These are phyloP conservation scores for Somion occarium DNA, from an alignment of 1,284 basidiomycete genomes.

Conservation along the genomic window DNA sequence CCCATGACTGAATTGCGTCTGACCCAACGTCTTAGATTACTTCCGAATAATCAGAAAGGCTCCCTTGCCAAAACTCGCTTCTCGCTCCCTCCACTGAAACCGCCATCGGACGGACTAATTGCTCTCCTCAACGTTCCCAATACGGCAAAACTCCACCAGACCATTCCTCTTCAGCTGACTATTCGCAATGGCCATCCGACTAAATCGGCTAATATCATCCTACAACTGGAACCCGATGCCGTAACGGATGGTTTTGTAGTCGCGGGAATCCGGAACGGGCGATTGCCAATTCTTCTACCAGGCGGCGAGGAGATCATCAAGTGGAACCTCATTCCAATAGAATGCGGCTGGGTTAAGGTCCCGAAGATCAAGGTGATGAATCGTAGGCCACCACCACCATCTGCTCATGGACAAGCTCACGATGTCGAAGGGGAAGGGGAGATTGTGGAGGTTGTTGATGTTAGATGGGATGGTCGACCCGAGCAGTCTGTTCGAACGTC, in stretches of 20 bases:
- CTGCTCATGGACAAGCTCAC: constrained; percentile 10
- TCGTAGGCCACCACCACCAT: constrained; percentile 28
- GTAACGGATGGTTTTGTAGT: constrained; percentile 60
- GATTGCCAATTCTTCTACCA: constrained; percentile 64
- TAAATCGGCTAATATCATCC: constrained; percentile 59
- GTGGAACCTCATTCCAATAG: constrained; percentile 67
- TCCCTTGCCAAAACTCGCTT: constrained; percentile 44
- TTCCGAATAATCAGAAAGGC: constrained; percentile 38
- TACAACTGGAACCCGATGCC: constrained; percentile 64
- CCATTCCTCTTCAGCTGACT: constrained; percentile 49
- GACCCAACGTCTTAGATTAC: constrained; percentile 29
- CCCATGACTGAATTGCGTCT: neutral
- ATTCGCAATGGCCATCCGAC: constrained; percentile 61
- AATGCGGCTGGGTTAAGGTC: constrained; percentile 60
- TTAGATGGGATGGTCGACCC: constrained; percentile 34
- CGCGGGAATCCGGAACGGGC: constrained; percentile 61
- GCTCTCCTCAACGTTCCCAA: constrained; percentile 62
- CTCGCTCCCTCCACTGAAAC: constrained; percentile 51
- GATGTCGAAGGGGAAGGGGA: constrained; percentile 26
- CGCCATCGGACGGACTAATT: constrained; percentile 55
- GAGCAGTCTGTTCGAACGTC: constrained; percentile 3
- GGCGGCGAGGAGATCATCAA: constrained; percentile 57
- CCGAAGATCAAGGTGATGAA: constrained; percentile 59
- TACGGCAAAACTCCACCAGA: constrained; percentile 55
- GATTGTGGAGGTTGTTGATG: constrained; percentile 47